A percentile compares a stretch with the other conserved stretches of the same genome.
phyloP scores from a whole-genome alignment of 2,329 filamentous ascomycete genomes.

The Nemania sp. region DNA sequence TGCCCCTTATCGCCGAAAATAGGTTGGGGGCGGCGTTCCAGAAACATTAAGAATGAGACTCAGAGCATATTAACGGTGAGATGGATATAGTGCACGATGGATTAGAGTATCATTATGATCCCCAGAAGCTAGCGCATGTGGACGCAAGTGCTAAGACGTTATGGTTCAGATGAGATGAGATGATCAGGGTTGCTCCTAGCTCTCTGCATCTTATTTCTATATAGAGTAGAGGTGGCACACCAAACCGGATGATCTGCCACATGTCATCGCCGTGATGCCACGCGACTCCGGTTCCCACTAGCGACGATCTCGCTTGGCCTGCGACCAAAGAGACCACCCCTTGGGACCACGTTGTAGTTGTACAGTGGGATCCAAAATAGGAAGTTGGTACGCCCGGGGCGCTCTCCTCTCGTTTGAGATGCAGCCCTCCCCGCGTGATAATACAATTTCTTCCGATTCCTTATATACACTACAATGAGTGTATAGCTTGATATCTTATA shows the following conservation, averaged over 20 bases:
- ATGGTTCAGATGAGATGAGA: not conserved
- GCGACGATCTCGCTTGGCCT: constrained; percentile 20
- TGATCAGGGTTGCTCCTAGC: not conserved
- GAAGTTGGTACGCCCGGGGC: constrained; percentile 24
- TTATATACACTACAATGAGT: not conserved
- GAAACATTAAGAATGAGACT: constrained; percentile 19
- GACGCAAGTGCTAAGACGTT: not conserved
- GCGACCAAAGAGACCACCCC: constrained; percentile 1
- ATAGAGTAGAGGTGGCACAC: not conserved
- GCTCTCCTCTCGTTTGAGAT: constrained; percentile 6
- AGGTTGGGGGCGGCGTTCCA: constrained; percentile 36
- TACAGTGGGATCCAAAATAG: constrained; percentile 29
- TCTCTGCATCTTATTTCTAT: constrained; percentile 10
- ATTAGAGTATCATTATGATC: constrained; percentile 4
- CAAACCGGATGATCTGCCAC: constrained; percentile 21
- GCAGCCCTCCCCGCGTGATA: constrained; percentile 15
- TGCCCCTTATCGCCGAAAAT: constrained; percentile 28
- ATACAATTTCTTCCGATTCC: constrained; percentile 8
- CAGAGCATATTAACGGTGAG: not conserved
- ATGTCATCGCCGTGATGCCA: constrained; percentile 28
- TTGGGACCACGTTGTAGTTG: constrained; percentile 28
- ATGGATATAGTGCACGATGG: not conserved
- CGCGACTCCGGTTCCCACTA: constrained; percentile 20
- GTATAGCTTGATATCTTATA: constrained; percentile 3
- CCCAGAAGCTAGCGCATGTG: constrained; percentile 2